These are phyloP conservation scores for Eucalyptus camaldulensis DNA, from an alignment of 345 rosid genomes.

Conservation along the genomic window DNA sequence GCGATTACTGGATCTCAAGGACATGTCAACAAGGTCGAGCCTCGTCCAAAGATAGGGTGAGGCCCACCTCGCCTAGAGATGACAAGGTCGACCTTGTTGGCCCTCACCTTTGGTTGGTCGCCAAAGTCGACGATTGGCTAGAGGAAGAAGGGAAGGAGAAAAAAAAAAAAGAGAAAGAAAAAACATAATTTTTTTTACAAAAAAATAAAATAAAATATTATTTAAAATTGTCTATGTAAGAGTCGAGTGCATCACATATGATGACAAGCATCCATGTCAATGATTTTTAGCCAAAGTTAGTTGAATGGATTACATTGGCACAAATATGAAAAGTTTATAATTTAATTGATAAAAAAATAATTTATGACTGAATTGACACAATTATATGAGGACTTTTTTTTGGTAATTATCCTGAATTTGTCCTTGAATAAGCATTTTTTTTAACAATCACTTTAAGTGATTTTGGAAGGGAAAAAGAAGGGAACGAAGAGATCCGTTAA, in stretches of 20 bases:
- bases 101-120: background rate
- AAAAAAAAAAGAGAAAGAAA: too few species aligned
- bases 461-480: background rate
- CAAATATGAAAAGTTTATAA: too few species aligned
- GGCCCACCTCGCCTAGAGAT: background rate
- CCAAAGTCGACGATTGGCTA: background rate
- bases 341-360: too few species aligned
- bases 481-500: background rate
- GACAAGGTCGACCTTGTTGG: background rate
- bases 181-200: too few species aligned
- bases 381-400: too few species aligned
- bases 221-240: too few species aligned
- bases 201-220: too few species aligned
- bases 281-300: accelerated
- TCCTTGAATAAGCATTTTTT: background rate
- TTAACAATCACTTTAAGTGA: background rate
- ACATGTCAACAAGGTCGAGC: accelerated
- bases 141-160: background rate
- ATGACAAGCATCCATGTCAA: too few species aligned
- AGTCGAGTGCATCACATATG: accelerated
- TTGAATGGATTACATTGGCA: accelerated
- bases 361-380: accelerated
- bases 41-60: too few species aligned
- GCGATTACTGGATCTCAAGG: accelerated
- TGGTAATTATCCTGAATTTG: background rate